Percentiles rank a stretch among this genome's conserved stretches.
Evolutionary conservation across 2,329 filamentous ascomycete species (phyloP).

Genomic region (Bipolaris gigantea): DNA sequence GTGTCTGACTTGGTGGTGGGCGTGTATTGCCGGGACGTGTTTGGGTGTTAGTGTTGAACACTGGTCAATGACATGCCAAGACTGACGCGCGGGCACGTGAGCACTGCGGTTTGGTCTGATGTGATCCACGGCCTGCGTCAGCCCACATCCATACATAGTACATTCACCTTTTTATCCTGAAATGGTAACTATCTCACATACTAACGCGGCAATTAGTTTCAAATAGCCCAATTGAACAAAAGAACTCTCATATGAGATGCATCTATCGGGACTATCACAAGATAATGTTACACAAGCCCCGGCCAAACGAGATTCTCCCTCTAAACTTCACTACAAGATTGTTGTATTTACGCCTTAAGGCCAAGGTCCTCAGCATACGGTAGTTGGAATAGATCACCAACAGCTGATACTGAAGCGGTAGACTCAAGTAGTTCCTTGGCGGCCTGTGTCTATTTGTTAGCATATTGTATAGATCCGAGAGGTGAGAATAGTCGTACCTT

Average conservation of each 20-base stretch:
- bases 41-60: not conserved
- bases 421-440: conserved; percentile 84
- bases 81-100: conserved; percentile 15
- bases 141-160: not conserved
- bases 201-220: not conserved
- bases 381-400: conserved; percentile 88
- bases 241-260: conserved; percentile 41
- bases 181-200: not conserved
- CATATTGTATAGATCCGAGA: not conserved
- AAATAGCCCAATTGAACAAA: conserved; percentile 25
- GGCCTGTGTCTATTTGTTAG: conserved; percentile 58
- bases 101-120: not conserved
- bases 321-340: conserved; percentile 26
- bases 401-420: conserved; percentile 85
- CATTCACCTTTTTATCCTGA: not conserved
- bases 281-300: conserved; percentile 47
- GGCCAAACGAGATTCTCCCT: conserved; percentile 37
- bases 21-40: not conserved
- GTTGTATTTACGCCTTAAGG: conserved; percentile 78
- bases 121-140: not conserved
- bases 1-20: not conserved
- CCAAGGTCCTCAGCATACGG: conserved; percentile 94
- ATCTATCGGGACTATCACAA: conserved; percentile 48
- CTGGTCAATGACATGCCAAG: not conserved
- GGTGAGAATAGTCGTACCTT: conserved; percentile 57